A percentile compares a stretch with the other conserved stretches of the same genome.
These are phyloP conservation scores for Wickerhamiella brachini DNA, from an alignment of 805 yeast species.

Conservation along the genomic window DNA sequence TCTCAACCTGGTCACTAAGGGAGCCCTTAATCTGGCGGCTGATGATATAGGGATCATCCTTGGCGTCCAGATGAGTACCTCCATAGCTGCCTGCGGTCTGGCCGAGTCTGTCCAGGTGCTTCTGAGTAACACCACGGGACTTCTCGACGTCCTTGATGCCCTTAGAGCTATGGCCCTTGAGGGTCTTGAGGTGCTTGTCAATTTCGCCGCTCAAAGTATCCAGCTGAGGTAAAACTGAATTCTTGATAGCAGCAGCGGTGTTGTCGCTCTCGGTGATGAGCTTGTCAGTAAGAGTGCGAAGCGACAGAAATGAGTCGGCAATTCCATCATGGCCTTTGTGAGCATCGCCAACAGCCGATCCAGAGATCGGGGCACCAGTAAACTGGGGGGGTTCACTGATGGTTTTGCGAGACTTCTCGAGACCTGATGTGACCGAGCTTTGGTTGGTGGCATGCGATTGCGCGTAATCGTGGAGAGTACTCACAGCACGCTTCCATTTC, in stretches of 20 bases:
- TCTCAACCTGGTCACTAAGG: constrained; percentile 30
- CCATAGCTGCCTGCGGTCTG: constrained; percentile 25
- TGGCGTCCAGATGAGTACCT: constrained; percentile 25
- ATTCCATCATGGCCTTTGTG: constrained; percentile 6
- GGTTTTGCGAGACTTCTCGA: constrained; percentile 23
- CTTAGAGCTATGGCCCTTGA: constrained; percentile 25
- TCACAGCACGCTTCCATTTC: constrained; percentile 24
- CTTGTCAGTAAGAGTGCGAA: constrained; percentile 23
- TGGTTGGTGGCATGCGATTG: constrained; percentile 19
- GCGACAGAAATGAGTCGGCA: constrained; percentile 22
- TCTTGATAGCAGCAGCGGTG: constrained; percentile 28
- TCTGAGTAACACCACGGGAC: constrained; percentile 25
- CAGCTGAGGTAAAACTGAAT: constrained; percentile 31
- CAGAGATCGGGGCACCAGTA: constrained; percentile 5
- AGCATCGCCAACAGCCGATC: constrained; percentile 1
- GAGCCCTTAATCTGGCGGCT: constrained; percentile 27
- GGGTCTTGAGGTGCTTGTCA: constrained; percentile 31
- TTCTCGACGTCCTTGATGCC: constrained; percentile 28
- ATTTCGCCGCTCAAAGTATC: constrained; percentile 30
- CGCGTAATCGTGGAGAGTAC: constrained; percentile 19
- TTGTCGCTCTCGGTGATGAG: constrained; percentile 25
- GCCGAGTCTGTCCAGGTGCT: constrained; percentile 27
- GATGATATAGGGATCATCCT: constrained; percentile 34
- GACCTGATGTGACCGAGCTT: constrained; percentile 16
- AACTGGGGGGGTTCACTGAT: constrained; percentile 26